Conservation (phyloP, 1,284 basidiomycete species). For the Ustilago crameri region DNA sequence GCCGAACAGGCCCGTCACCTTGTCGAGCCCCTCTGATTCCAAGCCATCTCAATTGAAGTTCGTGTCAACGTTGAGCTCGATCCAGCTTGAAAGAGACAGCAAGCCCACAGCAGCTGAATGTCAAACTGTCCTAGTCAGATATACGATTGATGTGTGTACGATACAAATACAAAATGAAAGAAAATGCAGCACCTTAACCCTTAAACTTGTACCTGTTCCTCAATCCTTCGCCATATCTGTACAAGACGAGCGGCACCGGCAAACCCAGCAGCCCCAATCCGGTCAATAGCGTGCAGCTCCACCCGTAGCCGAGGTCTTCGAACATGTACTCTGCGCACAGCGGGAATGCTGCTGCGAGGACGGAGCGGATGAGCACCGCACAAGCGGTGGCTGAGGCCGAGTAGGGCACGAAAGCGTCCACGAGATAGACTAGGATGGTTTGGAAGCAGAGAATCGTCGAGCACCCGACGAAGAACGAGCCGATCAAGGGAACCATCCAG, state of each 20-base stretch:
- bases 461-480: constrained; percentile 54
- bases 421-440: constrained; percentile 69
- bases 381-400: constrained; percentile 70
- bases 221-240: constrained; percentile 68
- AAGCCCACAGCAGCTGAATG: too few relatives aligned
- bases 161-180: constrained; percentile 18
- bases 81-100: too few relatives aligned
- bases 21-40: too few relatives aligned
- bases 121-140: too few relatives aligned
- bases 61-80: too few relatives aligned
- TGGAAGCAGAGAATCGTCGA: constrained; percentile 70
- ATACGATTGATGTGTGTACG: too few relatives aligned
- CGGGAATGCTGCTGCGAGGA: constrained; percentile 70
- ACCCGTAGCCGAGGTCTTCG: constrained; percentile 70
- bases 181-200: constrained; percentile 14
- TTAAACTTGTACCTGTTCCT: constrained; percentile 54
- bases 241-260: constrained; percentile 70
- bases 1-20: too few relatives aligned
- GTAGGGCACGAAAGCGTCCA: constrained; percentile 71
- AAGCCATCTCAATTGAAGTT: too few relatives aligned
- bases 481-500: constrained; percentile 55
- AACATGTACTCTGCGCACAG: constrained; percentile 70
- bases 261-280: constrained; percentile 68
- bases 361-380: constrained; percentile 65
- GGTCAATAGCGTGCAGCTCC: constrained; percentile 68